Evolutionary conservation across 495 filamentous ascomycete species (phyloP), one percentile per base, ranked within the genome.

Genomic region (Glutinoglossum americanum): DNA sequence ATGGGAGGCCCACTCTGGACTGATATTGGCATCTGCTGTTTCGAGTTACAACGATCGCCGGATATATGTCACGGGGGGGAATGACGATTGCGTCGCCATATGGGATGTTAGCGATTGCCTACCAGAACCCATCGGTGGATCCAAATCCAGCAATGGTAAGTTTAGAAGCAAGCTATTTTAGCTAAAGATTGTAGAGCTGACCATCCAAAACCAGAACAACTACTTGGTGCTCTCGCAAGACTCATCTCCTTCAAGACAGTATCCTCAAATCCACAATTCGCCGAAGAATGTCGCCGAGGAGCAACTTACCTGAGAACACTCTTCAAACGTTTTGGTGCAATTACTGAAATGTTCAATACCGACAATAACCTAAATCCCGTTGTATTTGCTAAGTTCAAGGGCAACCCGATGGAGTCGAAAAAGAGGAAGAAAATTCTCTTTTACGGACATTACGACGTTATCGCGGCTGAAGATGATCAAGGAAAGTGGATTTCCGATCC

Each of bases 401-500:
- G 85, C 25, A 87, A 77, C 64, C 77, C 67, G 5, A 65, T 72
- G 25, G 74, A 75, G 1, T 64, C 69, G 0, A 69, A 67, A 15
- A 71, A 75, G 27, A 77, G 87, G 25, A 94, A 89, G 70, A 89
- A 84, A 0, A 84, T 96, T 35, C 73, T 98, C 15, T 98, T 98
- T 68, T 98, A 98, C 66, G 93, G 93, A 3, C 92, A 98, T 62
- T 98, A 98, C 69, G 92, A 98, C 60, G 87, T 98, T n/a, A 89
- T 98, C n/a, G 78, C 85, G 21, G 92, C 93, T 0, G 86, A 93
- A 57, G 80, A 82, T 33, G 81, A 83, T 56, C 76, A 76, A 45
- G 75, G 73, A 32, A 85, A 84, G 60, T 97, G 92, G 92, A 80
- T 79, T 55, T 78, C 80, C 8, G 84, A 94, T 60, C 93, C 92